Percentiles rank a stretch among this genome's conserved stretches.
phyloP scores from a whole-genome alignment of 495 filamentous ascomycete species.

The Tirmania nivea region DNA sequence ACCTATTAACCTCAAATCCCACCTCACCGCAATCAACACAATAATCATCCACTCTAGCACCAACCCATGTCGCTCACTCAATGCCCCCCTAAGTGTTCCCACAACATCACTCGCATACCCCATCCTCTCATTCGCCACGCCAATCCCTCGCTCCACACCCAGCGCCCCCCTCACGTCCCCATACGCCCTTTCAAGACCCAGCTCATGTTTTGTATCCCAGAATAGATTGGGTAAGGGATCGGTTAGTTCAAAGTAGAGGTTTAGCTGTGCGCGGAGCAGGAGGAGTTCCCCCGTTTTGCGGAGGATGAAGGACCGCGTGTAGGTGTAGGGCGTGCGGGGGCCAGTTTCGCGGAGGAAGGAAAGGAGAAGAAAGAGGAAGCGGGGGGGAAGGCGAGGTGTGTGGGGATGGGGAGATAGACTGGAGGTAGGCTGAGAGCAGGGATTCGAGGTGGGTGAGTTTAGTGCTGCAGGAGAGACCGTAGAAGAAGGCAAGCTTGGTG shows the following conservation, averaged over 20 bases:
- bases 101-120: slow-evolving; percentile 95
- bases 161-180: slow-evolving; percentile 75
- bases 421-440: slow-evolving; percentile 51
- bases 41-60: slow-evolving; percentile 96
- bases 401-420: slow-evolving; percentile 63
- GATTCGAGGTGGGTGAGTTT: slow-evolving; percentile 29
- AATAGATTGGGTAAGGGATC: slow-evolving; percentile 90
- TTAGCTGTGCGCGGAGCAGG: slow-evolving; percentile 72
- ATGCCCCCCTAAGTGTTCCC: slow-evolving; percentile 60
- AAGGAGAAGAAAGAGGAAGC: slow-evolving; percentile 24
- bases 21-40: slow-evolving; percentile 82
- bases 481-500: slow-evolving; percentile 83
- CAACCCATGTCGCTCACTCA: slow-evolving; percentile 74
- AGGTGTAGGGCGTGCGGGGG: slow-evolving; percentile 11
- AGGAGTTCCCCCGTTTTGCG: slow-evolving; percentile 89
- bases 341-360: slow-evolving; percentile 9
- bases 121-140: slow-evolving; percentile 83
- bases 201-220: slow-evolving; percentile 77
- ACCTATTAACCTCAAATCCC: slow-evolving; percentile 38
- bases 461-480: slow-evolving; percentile 56
- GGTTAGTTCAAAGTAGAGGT: slow-evolving; percentile 90
- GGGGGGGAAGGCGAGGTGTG: slow-evolving; percentile 40
- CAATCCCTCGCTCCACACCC: slow-evolving; percentile 83
- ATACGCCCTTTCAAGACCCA: slow-evolving; percentile 78
- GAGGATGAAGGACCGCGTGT: slow-evolving; percentile 56